Evolutionary conservation across 192 early-diverging fungal genomes (phyloP).

Genomic region (Jimgerdemannia flammicorona): DNA sequence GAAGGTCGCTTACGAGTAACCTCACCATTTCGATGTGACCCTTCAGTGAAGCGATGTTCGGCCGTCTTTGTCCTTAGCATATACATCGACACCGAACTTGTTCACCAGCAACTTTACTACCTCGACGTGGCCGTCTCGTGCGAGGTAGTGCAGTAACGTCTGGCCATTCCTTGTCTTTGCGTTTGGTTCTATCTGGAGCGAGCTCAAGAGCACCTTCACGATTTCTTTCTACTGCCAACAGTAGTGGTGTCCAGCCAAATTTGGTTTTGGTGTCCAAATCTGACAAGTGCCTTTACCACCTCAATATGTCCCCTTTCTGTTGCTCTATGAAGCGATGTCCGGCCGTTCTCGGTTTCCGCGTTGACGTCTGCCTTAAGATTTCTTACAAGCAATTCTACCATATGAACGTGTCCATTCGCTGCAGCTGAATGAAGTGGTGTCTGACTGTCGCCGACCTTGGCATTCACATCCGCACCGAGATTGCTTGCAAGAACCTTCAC

Average conservation of each 20-base stretch:
- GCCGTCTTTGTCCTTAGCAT: constrained; percentile 28
- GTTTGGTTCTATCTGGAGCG: no score
- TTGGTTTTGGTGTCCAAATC: no score
- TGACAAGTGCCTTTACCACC: no score
- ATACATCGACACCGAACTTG: constrained; percentile 34
- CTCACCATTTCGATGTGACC: constrained; percentile 41
- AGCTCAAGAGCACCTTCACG: constrained; percentile 15
- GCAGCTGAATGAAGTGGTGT: no score
- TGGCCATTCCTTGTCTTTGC: constrained; percentile 33
- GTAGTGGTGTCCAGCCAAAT: no score
- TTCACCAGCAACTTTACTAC: constrained; percentile 41
- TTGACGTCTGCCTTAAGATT: no score
- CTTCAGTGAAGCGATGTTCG: constrained; percentile 29
- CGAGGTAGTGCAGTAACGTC: constrained; percentile 43
- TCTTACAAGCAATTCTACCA: background rate
- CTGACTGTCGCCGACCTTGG: no score
- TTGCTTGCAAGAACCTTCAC: background rate
- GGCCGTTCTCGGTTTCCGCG: no score
- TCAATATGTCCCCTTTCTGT: no score
- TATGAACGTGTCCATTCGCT: no score
- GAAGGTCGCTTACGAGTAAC: constrained; percentile 41
- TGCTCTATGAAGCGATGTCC: no score
- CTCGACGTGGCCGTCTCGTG: constrained; percentile 46
- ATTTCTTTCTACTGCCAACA: constrained; percentile 33
- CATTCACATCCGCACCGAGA: no score